Conservation (phyloP, 2,329 filamentous ascomycete genomes). For the Podosphaera leucotricha region DNA sequence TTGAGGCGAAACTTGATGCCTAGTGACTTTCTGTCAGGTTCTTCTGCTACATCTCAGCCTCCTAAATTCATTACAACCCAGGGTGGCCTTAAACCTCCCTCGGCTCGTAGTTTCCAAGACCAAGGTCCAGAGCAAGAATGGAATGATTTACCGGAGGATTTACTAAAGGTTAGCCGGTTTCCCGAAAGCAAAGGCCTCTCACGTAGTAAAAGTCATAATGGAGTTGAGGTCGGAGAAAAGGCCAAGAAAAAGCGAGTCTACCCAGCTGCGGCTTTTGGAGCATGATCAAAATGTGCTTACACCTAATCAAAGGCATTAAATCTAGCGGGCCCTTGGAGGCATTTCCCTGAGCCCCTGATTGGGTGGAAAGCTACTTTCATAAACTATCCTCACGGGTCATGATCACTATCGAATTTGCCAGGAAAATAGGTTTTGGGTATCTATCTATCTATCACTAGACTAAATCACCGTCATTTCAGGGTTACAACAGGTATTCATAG, state of each 20-base stretch:
- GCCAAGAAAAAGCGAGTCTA: constrained; percentile 35
- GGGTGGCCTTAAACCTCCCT: constrained; percentile 31
- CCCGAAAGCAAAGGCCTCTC: constrained; percentile 6
- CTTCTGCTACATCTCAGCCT: constrained; percentile 15
- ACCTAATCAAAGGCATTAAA: not conserved
- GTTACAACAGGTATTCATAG: not conserved
- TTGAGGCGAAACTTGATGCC: constrained; percentile 21
- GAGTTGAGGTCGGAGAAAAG: constrained; percentile 11
- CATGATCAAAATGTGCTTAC: not conserved
- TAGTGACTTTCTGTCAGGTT: constrained; percentile 8
- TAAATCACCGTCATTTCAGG: too few species aligned
- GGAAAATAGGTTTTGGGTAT: too few species aligned
- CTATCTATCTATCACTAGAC: too few species aligned
- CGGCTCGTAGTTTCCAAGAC: constrained; percentile 29
- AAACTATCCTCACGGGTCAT: too few species aligned
- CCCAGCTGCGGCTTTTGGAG: constrained; percentile 35
- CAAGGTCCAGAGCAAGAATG: constrained; percentile 34
- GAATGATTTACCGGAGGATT: constrained; percentile 41
- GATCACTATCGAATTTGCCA: too few species aligned
- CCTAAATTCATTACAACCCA: constrained; percentile 10
- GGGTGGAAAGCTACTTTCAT: not conserved
- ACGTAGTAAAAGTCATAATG: constrained; percentile 13
- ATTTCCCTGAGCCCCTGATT: not conserved
- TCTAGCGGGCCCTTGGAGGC: not conserved
- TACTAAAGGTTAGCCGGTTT: constrained; percentile 18